Evolutionary conservation across 305 asterid genomes (phyloP).

Genomic region (Fraxinus floribunda): DNA sequence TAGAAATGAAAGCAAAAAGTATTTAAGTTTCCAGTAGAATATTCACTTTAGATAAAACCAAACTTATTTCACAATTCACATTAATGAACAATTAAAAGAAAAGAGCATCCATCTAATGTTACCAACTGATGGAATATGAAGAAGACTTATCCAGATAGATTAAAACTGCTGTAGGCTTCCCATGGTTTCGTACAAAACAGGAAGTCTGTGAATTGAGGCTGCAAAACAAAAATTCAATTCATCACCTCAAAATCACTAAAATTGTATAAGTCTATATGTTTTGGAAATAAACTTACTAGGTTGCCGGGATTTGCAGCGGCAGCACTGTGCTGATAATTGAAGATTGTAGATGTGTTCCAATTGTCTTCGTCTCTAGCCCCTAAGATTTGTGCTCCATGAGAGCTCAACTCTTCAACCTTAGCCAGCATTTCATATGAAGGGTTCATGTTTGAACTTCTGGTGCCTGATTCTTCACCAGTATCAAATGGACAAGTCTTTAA

Average conservation of each 20-base stretch:
- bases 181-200: slow-evolving; percentile 22
- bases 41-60: not conserved
- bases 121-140: slow-evolving; percentile 15
- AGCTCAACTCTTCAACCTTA: slow-evolving; percentile 7
- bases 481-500: not conserved
- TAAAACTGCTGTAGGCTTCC: slow-evolving; percentile 28
- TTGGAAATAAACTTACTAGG: not conserved
- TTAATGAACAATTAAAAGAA: not conserved
- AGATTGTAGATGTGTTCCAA: slow-evolving; percentile 25
- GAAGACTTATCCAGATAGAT: slow-evolving; percentile 8
- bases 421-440: not conserved
- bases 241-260: not conserved
- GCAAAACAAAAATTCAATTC: slow-evolving; percentile 7
- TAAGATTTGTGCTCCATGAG: not conserved
- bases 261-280: not conserved
- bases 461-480: slow-evolving; percentile 23
- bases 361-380: slow-evolving; percentile 15
- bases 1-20: not conserved
- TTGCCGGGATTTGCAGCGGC: not conserved
- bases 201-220: slow-evolving; percentile 30
- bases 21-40: not conserved
- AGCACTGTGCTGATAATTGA: slow-evolving; percentile 21
- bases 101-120: slow-evolving; percentile 14
- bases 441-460: slow-evolving; percentile 3
- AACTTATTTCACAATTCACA: not conserved